Percentiles rank a stretch among this genome's conserved stretches.
Evolutionary conservation across 768 basidiomycete genomes (phyloP).

Genomic region (Lentinula boryana): DNA sequence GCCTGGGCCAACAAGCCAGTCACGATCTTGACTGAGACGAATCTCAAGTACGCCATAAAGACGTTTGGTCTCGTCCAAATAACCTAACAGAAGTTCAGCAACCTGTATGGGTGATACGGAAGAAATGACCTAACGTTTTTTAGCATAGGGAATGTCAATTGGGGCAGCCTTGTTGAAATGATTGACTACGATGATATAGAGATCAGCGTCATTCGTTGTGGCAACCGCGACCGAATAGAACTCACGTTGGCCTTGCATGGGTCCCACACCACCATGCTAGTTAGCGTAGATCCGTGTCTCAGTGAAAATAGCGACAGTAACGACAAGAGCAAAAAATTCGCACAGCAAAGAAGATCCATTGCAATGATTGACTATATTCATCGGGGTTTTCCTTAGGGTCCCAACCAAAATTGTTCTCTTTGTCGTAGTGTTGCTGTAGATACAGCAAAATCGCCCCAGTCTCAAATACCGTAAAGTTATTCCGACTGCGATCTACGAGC

Average conservation of each 20-base stretch:
- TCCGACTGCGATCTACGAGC: slow-evolving; percentile 53
- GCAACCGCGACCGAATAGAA: not conserved
- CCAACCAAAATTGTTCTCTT: slow-evolving; percentile 65
- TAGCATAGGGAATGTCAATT: slow-evolving; percentile 64
- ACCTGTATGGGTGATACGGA: not conserved
- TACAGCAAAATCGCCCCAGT: slow-evolving; percentile 81
- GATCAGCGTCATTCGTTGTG: not conserved
- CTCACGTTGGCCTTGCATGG: slow-evolving; percentile 76
- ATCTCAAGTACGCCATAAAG: slow-evolving; percentile 81
- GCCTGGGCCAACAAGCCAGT: slow-evolving; percentile 76
- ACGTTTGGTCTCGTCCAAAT: slow-evolving; percentile 74
- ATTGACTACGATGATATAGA: slow-evolving; percentile 34
- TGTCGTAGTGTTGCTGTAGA: slow-evolving; percentile 77
- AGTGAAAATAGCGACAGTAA: too few species aligned
- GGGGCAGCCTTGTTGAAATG: slow-evolving; percentile 65
- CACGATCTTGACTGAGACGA: slow-evolving; percentile 56
- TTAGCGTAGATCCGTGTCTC: not conserved
- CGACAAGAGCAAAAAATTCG: slow-evolving; percentile 11
- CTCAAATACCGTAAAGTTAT: slow-evolving; percentile 68
- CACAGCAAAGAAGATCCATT: slow-evolving; percentile 86
- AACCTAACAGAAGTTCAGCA: slow-evolving; percentile 40
- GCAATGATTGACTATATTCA: slow-evolving; percentile 65
- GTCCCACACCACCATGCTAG: slow-evolving; percentile 39
- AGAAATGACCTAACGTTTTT: slow-evolving; percentile 40
- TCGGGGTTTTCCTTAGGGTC: slow-evolving; percentile 45